These are phyloP conservation scores for Flaveria linearis DNA, from an alignment of 129 eudicot species.

Conservation along the genomic window DNA sequence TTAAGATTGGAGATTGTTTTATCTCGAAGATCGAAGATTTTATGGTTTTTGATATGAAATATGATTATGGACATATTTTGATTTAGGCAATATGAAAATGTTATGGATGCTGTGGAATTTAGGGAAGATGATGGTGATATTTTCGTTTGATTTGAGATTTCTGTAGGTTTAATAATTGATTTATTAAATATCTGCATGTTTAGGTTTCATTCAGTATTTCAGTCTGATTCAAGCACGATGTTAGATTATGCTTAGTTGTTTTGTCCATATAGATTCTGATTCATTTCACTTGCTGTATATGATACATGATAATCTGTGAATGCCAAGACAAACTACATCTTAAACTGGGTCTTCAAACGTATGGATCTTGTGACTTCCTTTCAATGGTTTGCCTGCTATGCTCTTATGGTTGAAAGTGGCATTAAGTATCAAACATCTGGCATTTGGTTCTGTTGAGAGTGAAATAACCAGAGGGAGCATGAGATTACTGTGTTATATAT, in stretches of 20 bases:
- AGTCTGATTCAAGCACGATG: slow-evolving; percentile 13
- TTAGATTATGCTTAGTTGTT: neutral
- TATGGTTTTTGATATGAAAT: neutral
- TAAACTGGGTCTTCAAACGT: neutral
- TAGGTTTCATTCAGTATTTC: neutral
- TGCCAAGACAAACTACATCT: neutral
- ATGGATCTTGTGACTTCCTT: slow-evolving; percentile 11
- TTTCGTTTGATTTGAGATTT: neutral
- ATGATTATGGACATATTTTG: neutral
- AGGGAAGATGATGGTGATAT: slow-evolving; percentile 1
- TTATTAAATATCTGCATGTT: neutral
- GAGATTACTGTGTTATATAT: slow-evolving; percentile 1
- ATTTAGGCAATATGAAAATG: neutral
- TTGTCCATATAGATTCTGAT: neutral
- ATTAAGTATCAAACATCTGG: neutral
- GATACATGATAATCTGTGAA: slow-evolving; percentile 5
- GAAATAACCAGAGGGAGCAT: slow-evolving; percentile 8
- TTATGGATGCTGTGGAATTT: slow-evolving; percentile 7
- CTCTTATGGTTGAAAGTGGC: neutral
- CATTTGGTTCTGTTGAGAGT: neutral
- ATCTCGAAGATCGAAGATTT: slow-evolving; percentile 17
- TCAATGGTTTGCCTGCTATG: slow-evolving; percentile 6
- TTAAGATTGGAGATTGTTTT: neutral
- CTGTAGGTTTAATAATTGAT: slow-evolving; percentile 1
- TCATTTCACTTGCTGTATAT: slow-evolving; percentile 12